Evolutionary conservation across 441 rosid genomes (phyloP).

Genomic region (Jatropha podagrica): DNA sequence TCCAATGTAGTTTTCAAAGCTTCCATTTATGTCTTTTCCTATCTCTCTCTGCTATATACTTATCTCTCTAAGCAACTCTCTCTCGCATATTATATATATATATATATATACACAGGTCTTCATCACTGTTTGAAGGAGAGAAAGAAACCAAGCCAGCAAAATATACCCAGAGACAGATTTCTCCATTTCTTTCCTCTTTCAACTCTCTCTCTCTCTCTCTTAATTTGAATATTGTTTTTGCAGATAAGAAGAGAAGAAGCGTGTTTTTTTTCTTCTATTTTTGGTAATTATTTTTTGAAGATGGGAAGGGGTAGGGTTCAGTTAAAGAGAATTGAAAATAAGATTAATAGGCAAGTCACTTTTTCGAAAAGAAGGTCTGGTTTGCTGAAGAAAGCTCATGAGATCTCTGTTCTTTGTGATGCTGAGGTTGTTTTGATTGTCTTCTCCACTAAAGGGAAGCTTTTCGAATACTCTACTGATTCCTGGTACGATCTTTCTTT

Average conservation of each 20-base stretch:
- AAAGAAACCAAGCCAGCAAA: neutral
- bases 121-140: neutral
- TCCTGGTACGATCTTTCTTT: conserved; percentile 48
- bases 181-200: neutral
- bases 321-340: conserved; percentile 89
- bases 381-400: conserved; percentile 82
- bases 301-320: conserved; percentile 98
- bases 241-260: neutral
- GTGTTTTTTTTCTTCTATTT: neutral
- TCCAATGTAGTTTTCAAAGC: conserved; percentile 21
- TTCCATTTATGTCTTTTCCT: conserved; percentile 17
- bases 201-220: neutral
- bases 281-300: neutral
- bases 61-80: neutral
- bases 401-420: conserved; percentile 92
- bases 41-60: neutral
- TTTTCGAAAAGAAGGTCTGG: conserved; percentile 87
- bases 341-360: conserved; percentile 90
- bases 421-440: conserved; percentile 83
- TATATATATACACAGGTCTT: neutral
- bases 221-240: neutral
- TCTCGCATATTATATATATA: neutral
- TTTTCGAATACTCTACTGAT: conserved; percentile 79
- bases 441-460: conserved; percentile 88
- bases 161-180: neutral